Percentiles rank a stretch among this genome's conserved stretches.
Conservation (phyloP, 805 yeast species). For the Metschnikowia koreensis region DNA sequence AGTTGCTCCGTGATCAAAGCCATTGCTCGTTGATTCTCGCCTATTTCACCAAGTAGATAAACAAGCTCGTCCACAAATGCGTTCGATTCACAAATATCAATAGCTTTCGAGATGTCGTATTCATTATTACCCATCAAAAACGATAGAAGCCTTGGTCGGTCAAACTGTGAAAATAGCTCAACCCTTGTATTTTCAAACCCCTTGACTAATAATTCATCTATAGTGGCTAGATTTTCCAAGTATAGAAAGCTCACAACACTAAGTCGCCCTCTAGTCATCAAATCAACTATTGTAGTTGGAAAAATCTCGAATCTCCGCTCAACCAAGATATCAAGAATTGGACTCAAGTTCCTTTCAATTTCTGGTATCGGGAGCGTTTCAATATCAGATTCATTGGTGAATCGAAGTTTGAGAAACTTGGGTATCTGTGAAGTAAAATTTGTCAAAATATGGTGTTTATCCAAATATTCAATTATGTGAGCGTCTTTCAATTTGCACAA, state of each 20-base stretch:
- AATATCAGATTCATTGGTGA: slow-evolving; percentile 35
- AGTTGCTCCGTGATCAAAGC: slow-evolving; percentile 72
- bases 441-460: slow-evolving; percentile 60
- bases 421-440: slow-evolving; percentile 51
- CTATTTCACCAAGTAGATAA: slow-evolving; percentile 75
- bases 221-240: slow-evolving; percentile 53
- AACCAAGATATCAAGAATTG: slow-evolving; percentile 54
- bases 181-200: slow-evolving; percentile 69
- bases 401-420: slow-evolving; percentile 44
- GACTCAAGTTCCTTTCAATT: slow-evolving; percentile 38
- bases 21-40: slow-evolving; percentile 75
- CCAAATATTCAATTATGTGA: slow-evolving; percentile 54
- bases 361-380: slow-evolving; percentile 39
- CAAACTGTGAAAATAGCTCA: slow-evolving; percentile 60
- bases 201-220: slow-evolving; percentile 54
- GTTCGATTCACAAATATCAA: slow-evolving; percentile 57
- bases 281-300: slow-evolving; percentile 49
- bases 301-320: slow-evolving; percentile 63
- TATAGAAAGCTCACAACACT: slow-evolving; percentile 61
- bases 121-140: slow-evolving; percentile 60
- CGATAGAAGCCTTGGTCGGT: slow-evolving; percentile 51
- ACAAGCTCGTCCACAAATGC: slow-evolving; percentile 70
- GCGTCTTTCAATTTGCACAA: slow-evolving; percentile 56
- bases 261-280: slow-evolving; percentile 43
- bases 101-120: slow-evolving; percentile 68